Conservation (phyloP, 768 basidiomycete species). For the Cystofilobasidium macerans region DNA sequence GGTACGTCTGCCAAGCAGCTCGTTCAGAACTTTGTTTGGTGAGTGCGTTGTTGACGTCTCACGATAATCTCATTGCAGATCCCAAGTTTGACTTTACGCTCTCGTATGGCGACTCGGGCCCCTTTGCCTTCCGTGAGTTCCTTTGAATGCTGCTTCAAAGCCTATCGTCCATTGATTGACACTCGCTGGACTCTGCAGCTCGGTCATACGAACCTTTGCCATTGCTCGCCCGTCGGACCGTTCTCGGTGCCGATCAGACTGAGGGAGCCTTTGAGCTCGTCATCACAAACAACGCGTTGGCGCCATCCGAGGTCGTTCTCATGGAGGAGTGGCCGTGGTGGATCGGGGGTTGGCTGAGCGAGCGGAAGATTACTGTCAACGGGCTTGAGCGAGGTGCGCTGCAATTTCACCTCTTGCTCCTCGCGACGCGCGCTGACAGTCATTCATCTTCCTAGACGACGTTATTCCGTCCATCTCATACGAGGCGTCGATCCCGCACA, state of each 20-base stretch:
- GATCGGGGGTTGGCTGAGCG: constrained; percentile 76
- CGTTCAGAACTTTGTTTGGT: too few relatives aligned
- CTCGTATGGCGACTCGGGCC: not conserved
- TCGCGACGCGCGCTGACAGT: too few relatives aligned
- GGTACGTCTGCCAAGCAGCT: too few relatives aligned
- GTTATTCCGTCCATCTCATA: constrained; percentile 15
- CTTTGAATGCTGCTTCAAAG: too few relatives aligned
- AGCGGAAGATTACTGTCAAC: constrained; percentile 49
- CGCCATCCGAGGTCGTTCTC: constrained; percentile 50
- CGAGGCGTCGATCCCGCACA: constrained; percentile 24
- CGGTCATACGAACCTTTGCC: constrained; percentile 43
- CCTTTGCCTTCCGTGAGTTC: too few relatives aligned
- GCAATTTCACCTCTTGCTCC: too few relatives aligned
- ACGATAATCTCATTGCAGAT: not conserved
- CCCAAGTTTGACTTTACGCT: constrained; percentile 16
- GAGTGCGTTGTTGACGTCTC: too few relatives aligned
- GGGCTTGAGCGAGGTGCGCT: constrained; percentile 35
- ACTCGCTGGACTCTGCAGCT: constrained; percentile 2
- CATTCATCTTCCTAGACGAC: too few relatives aligned
- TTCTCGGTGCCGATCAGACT: constrained; percentile 65
- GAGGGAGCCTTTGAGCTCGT: constrained; percentile 59
- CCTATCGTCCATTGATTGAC: too few relatives aligned
- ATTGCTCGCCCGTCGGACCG: constrained; percentile 55
- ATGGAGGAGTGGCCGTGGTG: constrained; percentile 92
- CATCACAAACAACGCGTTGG: constrained; percentile 51